A percentile compares a stretch with the other conserved stretches of the same genome.
Conservation (phyloP, 495 filamentous ascomycete genomes). For the Daldinia loculata region DNA sequence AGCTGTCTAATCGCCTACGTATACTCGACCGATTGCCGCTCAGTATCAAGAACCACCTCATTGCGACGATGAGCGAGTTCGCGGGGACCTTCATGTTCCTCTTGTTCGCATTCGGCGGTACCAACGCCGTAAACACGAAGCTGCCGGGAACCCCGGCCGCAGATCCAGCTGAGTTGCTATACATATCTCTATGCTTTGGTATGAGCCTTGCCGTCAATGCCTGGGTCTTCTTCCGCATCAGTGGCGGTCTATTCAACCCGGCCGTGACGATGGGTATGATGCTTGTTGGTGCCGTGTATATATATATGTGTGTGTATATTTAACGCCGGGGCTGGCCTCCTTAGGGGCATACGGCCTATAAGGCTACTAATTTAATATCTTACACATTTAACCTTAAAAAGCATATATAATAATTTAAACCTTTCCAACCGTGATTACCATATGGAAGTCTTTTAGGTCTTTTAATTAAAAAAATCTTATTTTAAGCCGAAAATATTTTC, state of each 20-base stretch:
- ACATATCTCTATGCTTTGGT: conserved; percentile 76
- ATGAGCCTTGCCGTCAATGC: conserved; percentile 81
- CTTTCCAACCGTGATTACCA: too few species aligned
- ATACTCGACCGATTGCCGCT: conserved; percentile 21
- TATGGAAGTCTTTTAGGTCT: too few species aligned
- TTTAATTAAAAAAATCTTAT: too few species aligned
- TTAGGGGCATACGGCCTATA: too few species aligned
- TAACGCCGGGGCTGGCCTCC: too few species aligned
- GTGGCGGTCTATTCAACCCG: conserved; percentile 84
- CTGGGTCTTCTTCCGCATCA: conserved; percentile 86
- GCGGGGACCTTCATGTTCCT: conserved; percentile 85
- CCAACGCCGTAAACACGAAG: conserved; percentile 72
- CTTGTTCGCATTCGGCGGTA: conserved; percentile 81
- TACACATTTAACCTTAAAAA: too few species aligned
- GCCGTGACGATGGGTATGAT: conserved; percentile 68
- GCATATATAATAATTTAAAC: too few species aligned
- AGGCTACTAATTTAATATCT: too few species aligned
- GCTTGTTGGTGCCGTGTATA: conserved; percentile 66
- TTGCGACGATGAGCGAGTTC: conserved; percentile 74
- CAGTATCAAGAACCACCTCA: conserved; percentile 54
- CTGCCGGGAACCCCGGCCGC: conserved; percentile 43
- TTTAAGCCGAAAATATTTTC: too few species aligned
- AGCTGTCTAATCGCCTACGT: neutral
- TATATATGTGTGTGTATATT: too few species aligned
- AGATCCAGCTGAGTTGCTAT: conserved; percentile 64